Conservation (phyloP, 345 rosid genomes). For the Angophora floribunda region DNA sequence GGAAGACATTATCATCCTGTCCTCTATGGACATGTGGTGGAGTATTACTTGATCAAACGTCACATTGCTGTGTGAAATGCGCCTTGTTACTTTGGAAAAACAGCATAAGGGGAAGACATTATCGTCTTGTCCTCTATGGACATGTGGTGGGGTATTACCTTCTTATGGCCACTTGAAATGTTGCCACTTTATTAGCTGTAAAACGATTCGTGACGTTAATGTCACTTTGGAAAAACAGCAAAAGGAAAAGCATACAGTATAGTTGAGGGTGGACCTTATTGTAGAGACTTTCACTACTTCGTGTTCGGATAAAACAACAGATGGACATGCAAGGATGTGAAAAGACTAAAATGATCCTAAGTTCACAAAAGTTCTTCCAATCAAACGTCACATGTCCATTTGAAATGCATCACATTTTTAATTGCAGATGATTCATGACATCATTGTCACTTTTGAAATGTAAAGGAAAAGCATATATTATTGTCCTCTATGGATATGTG, state of each 20-base stretch:
- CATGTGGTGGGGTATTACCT: too few relatives aligned
- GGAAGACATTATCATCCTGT: too few relatives aligned
- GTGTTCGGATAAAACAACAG: not conserved
- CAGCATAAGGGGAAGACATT: too few relatives aligned
- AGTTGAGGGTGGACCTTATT: not conserved
- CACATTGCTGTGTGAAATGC: too few relatives aligned
- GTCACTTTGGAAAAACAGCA: not conserved
- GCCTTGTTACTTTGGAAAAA: too few relatives aligned
- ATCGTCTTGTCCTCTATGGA: too few relatives aligned
- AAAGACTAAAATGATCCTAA: not conserved
- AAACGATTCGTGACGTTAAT: not conserved
- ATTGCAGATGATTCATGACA: accelerated
- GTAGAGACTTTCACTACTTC: too few relatives aligned
- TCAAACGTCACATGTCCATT: not conserved
- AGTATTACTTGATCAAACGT: too few relatives aligned
- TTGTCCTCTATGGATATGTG: too few relatives aligned
- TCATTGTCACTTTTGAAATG: not conserved
- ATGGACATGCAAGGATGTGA: accelerated
- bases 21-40: not conserved
- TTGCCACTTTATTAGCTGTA: not conserved
- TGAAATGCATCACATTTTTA: accelerated
- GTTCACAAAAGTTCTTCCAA: accelerated
- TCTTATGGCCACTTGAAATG: too few relatives aligned
- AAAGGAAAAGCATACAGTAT: not conserved
- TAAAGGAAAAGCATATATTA: not conserved